Conservation (phyloP, 164 flowering plant species). For the Cinnamomum chago region DNA sequence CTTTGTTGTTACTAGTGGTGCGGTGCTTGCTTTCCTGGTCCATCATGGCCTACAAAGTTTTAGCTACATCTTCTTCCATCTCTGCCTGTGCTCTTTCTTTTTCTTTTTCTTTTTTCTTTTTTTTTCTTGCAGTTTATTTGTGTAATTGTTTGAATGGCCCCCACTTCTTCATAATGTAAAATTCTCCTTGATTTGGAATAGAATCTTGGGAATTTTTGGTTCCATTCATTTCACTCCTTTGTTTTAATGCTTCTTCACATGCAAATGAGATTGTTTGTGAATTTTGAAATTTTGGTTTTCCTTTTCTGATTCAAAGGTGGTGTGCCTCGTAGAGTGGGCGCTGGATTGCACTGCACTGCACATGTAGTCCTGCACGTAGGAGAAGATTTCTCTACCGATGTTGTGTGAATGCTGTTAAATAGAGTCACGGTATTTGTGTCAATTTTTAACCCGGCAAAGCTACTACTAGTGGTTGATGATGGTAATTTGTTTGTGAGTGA, state of each 20-base stretch:
- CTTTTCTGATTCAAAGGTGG: too few species aligned
- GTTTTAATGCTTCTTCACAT: background rate
- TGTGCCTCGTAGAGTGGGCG: too few species aligned
- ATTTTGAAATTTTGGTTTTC: too few species aligned
- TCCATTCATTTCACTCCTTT: background rate
- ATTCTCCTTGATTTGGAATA: background rate
- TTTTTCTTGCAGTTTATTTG: background rate
- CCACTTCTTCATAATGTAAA: background rate
- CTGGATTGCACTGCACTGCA: too few species aligned
- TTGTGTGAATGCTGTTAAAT: too few species aligned
- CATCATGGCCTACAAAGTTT: background rate
- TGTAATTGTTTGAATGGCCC: background rate
- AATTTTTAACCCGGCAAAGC: too few species aligned
- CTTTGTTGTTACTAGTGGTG: background rate
- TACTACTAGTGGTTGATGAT: too few species aligned
- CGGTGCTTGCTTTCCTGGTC: background rate
- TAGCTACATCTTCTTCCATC: background rate
- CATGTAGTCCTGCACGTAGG: too few species aligned
- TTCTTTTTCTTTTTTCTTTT: too few species aligned
- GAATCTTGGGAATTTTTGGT: background rate
- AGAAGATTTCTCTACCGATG: too few species aligned
- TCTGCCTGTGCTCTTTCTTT: background rate
- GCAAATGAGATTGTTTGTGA: background rate
- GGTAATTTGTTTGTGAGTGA: too few species aligned
- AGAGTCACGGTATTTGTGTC: too few species aligned